Percentiles rank a stretch among this genome's conserved stretches.
Conservation (phyloP, 1,139 yeast genomes). For the Protomyces inouyei region DNA sequence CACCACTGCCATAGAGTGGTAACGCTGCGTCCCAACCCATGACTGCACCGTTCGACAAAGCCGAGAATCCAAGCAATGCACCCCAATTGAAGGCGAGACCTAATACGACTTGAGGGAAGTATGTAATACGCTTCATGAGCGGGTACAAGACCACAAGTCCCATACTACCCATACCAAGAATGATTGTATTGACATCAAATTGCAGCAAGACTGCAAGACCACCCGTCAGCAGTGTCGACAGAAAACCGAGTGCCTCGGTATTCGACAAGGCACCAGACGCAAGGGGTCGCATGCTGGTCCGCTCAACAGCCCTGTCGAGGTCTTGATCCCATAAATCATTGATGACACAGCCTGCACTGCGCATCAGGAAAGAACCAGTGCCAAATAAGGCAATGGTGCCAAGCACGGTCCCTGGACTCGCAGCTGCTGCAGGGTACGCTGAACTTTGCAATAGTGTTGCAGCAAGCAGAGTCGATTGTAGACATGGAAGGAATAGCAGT, state of each 20-base stretch:
- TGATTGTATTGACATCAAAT: constrained; percentile 69
- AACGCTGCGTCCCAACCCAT: constrained; percentile 61
- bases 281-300: constrained; percentile 85
- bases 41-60: constrained; percentile 62
- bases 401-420: constrained; percentile 57
- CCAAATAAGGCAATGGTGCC: constrained; percentile 53
- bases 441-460: constrained; percentile 62
- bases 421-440: not conserved
- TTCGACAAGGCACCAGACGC: constrained; percentile 78
- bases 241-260: constrained; percentile 65
- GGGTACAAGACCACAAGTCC: constrained; percentile 85
- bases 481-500: constrained; percentile 71
- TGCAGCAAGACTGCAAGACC: constrained; percentile 69
- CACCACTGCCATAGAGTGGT: constrained; percentile 71
- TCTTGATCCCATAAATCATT: constrained; percentile 83
- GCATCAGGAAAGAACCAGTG: constrained; percentile 80
- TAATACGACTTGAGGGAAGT: constrained; percentile 84
- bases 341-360: constrained; percentile 97
- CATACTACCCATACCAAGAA: constrained; percentile 74
- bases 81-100: constrained; percentile 92
- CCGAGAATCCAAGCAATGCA: constrained; percentile 88
- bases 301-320: constrained; percentile 74
- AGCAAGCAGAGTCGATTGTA: constrained; percentile 82
- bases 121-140: constrained; percentile 84
- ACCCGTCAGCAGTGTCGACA: constrained; percentile 68